Percentiles rank a stretch among this genome's conserved stretches.
Conservation (phyloP, 2,329 filamentous ascomycete species). For the Aspergillaceae sp. region DNA sequence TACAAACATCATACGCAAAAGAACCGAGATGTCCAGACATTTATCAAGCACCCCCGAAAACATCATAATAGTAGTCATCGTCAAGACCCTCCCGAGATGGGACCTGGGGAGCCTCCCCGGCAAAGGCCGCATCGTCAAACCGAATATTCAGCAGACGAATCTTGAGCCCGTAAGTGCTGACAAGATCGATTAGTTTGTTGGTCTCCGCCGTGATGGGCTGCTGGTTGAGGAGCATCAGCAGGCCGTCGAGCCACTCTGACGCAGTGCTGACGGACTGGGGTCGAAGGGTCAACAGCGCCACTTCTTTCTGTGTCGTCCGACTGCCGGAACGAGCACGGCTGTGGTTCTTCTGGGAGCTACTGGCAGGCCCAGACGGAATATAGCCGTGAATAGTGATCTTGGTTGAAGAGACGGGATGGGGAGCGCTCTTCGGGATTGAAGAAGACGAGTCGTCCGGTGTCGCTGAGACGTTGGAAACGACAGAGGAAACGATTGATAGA, state of each 20-base stretch:
- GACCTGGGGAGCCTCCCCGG: conserved; percentile 62
- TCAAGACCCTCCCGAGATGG: conserved; percentile 78
- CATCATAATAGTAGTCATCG: conserved; percentile 88
- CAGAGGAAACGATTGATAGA: conserved; percentile 76
- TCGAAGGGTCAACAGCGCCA: conserved; percentile 71
- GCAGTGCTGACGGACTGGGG: conserved; percentile 73
- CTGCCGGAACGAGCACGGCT: conserved; percentile 23
- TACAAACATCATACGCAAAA: not conserved
- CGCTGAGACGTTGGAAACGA: conserved; percentile 83
- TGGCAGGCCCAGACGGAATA: conserved; percentile 22
- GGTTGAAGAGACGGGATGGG: conserved; percentile 45
- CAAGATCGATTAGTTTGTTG: conserved; percentile 74
- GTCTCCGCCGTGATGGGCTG: conserved; percentile 96
- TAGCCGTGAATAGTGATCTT: conserved; percentile 90
- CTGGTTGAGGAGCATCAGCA: conserved; percentile 91
- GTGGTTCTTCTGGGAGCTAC: conserved; percentile 25
- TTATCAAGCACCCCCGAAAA: conserved; percentile 41
- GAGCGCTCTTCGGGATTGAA: conserved; percentile 38
- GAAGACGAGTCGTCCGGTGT: conserved; percentile 44
- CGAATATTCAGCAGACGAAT: conserved; percentile 86
- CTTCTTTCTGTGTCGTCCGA: conserved; percentile 49
- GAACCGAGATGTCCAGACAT: not conserved
- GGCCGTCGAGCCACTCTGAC: conserved; percentile 91
- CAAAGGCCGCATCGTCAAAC: conserved; percentile 67
- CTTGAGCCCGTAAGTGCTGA: conserved; percentile 85